Conservation (phyloP, 2,329 filamentous ascomycete species). For the Alternaria postmessia region DNA sequence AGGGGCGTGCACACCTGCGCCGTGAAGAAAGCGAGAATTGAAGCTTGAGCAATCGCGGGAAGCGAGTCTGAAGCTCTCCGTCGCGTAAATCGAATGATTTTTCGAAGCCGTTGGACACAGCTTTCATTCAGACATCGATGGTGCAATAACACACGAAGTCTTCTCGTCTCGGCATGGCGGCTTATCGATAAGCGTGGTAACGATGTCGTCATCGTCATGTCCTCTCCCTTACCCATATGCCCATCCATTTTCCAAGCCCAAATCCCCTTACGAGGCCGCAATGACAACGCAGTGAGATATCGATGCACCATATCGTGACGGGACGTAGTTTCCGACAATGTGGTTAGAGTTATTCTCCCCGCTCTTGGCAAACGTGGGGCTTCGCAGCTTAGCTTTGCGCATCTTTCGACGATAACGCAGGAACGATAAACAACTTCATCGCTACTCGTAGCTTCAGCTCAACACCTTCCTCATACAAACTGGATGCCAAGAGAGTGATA, state of each 20-base stretch:
- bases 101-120: not conserved
- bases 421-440: not conserved
- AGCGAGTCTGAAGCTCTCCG: not conserved
- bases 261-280: not conserved
- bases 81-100: not conserved
- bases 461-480: not conserved
- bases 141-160: not conserved
- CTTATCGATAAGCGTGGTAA: not conserved
- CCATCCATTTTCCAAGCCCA: not conserved
- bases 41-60: not conserved
- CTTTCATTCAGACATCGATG: not conserved
- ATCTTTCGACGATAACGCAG: not conserved
- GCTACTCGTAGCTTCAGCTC: not conserved
- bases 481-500: not conserved
- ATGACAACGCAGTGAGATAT: not conserved
- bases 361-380: constrained; percentile 1
- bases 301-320: not conserved
- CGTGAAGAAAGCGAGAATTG: not conserved
- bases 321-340: not conserved
- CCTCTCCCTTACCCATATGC: not conserved
- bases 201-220: not conserved
- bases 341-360: not conserved
- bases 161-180: not conserved
- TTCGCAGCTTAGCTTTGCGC: not conserved
- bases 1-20: not conserved